Conservation (phyloP, 306 rosid species). For the Prunus davidiana region DNA sequence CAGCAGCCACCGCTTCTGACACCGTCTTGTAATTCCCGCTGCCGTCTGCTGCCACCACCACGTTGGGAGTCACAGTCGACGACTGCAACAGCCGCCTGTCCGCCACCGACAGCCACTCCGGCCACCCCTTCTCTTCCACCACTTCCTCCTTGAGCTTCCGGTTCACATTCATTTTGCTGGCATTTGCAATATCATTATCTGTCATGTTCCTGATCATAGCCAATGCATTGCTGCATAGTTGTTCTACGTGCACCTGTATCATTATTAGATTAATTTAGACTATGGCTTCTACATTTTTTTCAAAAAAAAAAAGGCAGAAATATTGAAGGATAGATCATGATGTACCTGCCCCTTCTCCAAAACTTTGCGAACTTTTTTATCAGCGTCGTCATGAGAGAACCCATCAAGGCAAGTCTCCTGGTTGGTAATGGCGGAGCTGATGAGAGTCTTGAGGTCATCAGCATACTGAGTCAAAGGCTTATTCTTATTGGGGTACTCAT, state of each 20-base stretch:
- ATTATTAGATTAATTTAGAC: background rate
- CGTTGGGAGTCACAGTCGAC: slow-evolving; percentile 39
- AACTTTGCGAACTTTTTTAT: slow-evolving; percentile 39
- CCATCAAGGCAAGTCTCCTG: slow-evolving; percentile 90
- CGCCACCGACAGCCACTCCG: slow-evolving; percentile 64
- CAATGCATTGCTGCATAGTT: slow-evolving; percentile 70
- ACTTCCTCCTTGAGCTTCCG: slow-evolving; percentile 35
- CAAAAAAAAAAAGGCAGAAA: no score
- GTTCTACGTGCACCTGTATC: slow-evolving; percentile 45
- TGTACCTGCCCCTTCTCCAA: slow-evolving; percentile 37
- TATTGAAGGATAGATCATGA: background rate
- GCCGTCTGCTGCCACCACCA: slow-evolving; percentile 82
- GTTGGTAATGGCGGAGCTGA: slow-evolving; percentile 80
- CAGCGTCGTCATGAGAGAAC: slow-evolving; percentile 57
- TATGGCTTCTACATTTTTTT: no score
- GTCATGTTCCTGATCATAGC: slow-evolving; percentile 83
- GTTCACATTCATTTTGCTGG: slow-evolving; percentile 11
- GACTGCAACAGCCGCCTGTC: slow-evolving; percentile 69
- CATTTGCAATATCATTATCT: slow-evolving; percentile 52
- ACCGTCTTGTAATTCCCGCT: slow-evolving; percentile 74
- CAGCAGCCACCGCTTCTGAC: slow-evolving; percentile 68
- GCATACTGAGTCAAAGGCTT: slow-evolving; percentile 48
- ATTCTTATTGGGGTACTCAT: slow-evolving; percentile 36
- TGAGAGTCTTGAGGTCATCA: slow-evolving; percentile 63
- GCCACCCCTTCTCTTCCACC: slow-evolving; percentile 44